Evolutionary conservation across 306 rosid genomes (phyloP).

Genomic region (Luffa acutangula): DNA sequence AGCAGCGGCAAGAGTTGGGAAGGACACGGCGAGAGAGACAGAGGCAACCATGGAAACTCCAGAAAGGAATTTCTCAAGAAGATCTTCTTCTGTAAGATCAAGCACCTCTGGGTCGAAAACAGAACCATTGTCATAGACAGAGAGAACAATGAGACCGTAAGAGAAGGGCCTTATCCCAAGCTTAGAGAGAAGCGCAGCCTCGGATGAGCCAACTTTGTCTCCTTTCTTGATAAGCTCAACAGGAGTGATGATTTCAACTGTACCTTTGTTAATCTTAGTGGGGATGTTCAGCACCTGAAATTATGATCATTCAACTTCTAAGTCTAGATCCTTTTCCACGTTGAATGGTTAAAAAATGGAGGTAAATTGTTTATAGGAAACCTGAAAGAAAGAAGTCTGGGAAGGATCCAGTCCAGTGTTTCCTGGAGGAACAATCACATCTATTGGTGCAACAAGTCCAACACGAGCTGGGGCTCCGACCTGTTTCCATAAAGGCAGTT

Average conservation of each 20-base stretch:
- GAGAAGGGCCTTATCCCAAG: slow-evolving; percentile 93
- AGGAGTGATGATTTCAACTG: slow-evolving; percentile 88
- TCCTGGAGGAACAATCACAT: slow-evolving; percentile 85
- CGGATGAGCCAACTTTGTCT: slow-evolving; percentile 86
- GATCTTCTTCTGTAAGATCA: slow-evolving; percentile 72
- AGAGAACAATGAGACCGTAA: slow-evolving; percentile 68
- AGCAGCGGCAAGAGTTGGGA: slow-evolving; percentile 83
- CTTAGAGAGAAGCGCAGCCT: slow-evolving; percentile 86
- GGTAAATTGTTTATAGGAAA: neutral
- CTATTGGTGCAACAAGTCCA: slow-evolving; percentile 88
- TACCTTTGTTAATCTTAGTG: slow-evolving; percentile 88
- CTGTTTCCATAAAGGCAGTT: slow-evolving; percentile 14
- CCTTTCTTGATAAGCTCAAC: slow-evolving; percentile 91
- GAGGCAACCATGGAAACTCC: slow-evolving; percentile 72
- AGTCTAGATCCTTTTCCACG: neutral
- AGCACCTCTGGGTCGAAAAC: slow-evolving; percentile 82
- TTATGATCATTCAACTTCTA: neutral
- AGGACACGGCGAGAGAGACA: slow-evolving; percentile 53
- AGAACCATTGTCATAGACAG: slow-evolving; percentile 69
- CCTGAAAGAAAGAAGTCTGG: slow-evolving; percentile 93
- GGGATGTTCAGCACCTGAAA: slow-evolving; percentile 83
- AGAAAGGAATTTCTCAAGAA: slow-evolving; percentile 46
- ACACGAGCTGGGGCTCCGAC: slow-evolving; percentile 99
- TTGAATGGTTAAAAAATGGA: neutral
- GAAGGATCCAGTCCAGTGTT: slow-evolving; percentile 95